Evolutionary conservation across 1,139 yeast species (phyloP), one percentile per base, ranked within the genome.

Genomic region (Lodderomyces elongisporus): DNA sequence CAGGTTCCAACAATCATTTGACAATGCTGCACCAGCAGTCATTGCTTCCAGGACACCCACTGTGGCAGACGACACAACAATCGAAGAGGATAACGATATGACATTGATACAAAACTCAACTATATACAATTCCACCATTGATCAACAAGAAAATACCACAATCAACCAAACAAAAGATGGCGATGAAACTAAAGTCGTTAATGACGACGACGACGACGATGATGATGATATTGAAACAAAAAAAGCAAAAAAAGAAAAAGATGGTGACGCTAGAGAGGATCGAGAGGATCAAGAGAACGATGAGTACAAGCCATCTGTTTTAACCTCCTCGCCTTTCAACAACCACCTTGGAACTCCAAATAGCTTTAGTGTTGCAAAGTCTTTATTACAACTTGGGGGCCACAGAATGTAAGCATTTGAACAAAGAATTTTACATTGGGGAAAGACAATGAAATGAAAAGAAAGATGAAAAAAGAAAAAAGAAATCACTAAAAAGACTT

Each of bases 301-400:
- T 4, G 18, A 15, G 14, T 17, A 28, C 18, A 42, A 45, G 30
- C 39, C 41, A 31, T 42, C 47, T 31, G 38, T 55, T 8, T 44
- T 54, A 17, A 43, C 51, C 16, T 49, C 61, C 8, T 61, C 70
- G 20, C 71, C 72, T n/a, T 47, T 61, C 28, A 44, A 51, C 23
- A 31, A 31, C 15, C 28, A 32, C 30, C 61, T 66, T 40, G 71
- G 70, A n/a, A 68, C 74, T n/a, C 74, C 74, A 34, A 68, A 66
- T 46, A 63, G 70, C 36, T 68, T 68, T 43, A 62, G 67, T 34
- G 73, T 68, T 36, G 74, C 74, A 31, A 67, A 66, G 48, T 63
- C 70, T 21, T 63, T 68, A 46, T 60, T 68, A 40, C 73, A 66
- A 50, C 59, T 68, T 44, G 73, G 74, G 28, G 54, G 46, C 20